Base-by-base conservation (phyloP, 495 filamentous ascomycete genomes). In the Letharia columbiana region DNA sequence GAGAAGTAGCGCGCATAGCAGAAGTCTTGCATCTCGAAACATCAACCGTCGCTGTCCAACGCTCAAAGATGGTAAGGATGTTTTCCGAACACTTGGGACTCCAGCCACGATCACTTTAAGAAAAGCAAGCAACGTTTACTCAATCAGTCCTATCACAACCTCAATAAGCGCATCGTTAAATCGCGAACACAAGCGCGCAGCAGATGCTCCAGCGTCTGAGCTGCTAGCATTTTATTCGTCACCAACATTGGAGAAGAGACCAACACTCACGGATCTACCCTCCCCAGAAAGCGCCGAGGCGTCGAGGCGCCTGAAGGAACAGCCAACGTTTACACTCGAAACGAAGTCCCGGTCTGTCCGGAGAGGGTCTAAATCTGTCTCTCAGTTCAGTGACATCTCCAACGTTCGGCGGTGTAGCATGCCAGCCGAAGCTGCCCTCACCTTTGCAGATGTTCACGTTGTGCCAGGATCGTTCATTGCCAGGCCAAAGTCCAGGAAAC, bases 51-150 rank as follows among this genome's bases (percentile, higher is more conserved):
- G 54, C 39, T 52, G 60, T 7, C 40, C 44, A 31, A 61, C 52
- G 2, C 42, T 60, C 33, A 60, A 60, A 37, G 66, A 58, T 35
- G 13, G 31, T 13, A 50, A 59, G 41, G 47, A 20, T 9, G 45
- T 44, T 28, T 17, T 35, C 33, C 39, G 45, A 44, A 42, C 37
- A 15, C 66, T 64, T 17, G 65, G 44, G 47, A 62, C 60, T 15
- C 70, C 70, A 10, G 62, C 67, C 17, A 69, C 65, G n/a, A 71
- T 71, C 1, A 69, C 61, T 8, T 52, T 71, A 39, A 65, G 70
- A 40, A 71, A 69, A 69, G 67, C 70, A 18, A 71, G 61, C 57
- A 66, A 64, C 28, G 49, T 62, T 12, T 60, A 52, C 35, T 17
- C 39, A 33, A 35, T 50, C 7, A 33, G 52, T 61, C 37, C 56